Evolutionary conservation across 495 filamentous ascomycete genomes (phyloP).

Genomic region (Apodospora peruviana): DNA sequence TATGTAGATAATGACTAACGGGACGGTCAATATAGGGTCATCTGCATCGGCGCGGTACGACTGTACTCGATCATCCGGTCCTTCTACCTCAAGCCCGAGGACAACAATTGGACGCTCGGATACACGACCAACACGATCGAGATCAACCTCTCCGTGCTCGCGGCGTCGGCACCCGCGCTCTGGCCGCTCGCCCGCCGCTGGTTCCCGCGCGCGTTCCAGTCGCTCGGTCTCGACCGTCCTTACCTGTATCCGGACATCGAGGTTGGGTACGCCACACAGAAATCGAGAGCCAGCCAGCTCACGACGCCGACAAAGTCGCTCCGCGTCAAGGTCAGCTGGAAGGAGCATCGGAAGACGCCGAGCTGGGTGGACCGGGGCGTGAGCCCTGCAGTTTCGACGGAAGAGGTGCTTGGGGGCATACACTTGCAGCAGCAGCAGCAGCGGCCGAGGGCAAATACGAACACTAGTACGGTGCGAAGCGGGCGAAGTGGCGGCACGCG

Average conservation of each 20-base stretch:
- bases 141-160: slow-evolving; percentile 48
- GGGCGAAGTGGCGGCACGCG: not conserved
- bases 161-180: slow-evolving; percentile 38
- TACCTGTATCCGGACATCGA: slow-evolving; percentile 20
- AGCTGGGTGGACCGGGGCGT: not conserved
- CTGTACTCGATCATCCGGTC: slow-evolving; percentile 18
- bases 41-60: slow-evolving; percentile 37
- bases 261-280: slow-evolving; percentile 10
- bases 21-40: slow-evolving; percentile 38
- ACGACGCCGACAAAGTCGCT: not conserved
- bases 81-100: slow-evolving; percentile 18
- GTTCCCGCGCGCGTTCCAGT: slow-evolving; percentile 17
- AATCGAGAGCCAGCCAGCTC: not conserved
- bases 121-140: slow-evolving; percentile 44
- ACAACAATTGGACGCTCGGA: slow-evolving; percentile 32
- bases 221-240: slow-evolving; percentile 21
- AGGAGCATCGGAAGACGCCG: not conserved
- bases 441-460: not conserved
- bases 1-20: not conserved
- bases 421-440: not conserved
- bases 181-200: slow-evolving; percentile 28
- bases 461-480: not conserved
- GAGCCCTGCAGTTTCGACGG: not conserved
- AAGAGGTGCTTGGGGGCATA: not conserved
- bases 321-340: slow-evolving; percentile 10